phyloP scores from a whole-genome alignment of 1,284 basidiomycete species.

The Athelia psychrophila region DNA sequence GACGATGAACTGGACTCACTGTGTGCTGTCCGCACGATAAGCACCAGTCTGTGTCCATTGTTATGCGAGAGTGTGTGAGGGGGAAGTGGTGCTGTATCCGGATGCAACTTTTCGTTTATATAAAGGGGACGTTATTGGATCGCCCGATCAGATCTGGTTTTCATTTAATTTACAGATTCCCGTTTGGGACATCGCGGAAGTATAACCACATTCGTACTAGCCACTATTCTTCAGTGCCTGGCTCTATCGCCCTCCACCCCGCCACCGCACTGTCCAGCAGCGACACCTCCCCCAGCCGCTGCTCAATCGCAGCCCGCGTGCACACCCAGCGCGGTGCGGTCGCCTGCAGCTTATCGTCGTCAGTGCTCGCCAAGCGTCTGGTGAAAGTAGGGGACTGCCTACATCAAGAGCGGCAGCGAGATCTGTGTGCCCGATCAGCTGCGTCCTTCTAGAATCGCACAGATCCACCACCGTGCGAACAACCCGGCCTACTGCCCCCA shows the following conservation, averaged over 20 bases:
- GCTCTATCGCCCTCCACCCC: not conserved
- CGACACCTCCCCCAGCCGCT: not conserved
- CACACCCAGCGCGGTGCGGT: not conserved
- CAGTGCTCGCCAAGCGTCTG: not conserved
- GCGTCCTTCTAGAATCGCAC: not conserved
- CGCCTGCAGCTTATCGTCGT: not conserved
- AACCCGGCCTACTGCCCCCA: not conserved
- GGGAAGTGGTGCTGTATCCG: not conserved
- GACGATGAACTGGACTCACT: conserved; percentile 33
- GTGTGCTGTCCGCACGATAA: conserved; percentile 54
- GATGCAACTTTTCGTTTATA: not conserved
- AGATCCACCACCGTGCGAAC: not conserved
- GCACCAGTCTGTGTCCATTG: conserved; percentile 69
- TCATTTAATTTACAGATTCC: no score
- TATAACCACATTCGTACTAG: no score
- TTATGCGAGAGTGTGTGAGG: not conserved
- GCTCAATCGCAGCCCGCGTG: not conserved
- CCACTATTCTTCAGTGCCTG: no score
- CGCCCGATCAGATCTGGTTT: no score
- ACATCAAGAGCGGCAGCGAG: not conserved
- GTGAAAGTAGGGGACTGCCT: not conserved
- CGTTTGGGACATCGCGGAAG: no score
- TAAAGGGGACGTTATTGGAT: no score
- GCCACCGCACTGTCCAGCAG: not conserved
- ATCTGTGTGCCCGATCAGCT: not conserved